Conservation (phyloP, 495 filamentous ascomycete genomes). For the Lophium mytilinum region DNA sequence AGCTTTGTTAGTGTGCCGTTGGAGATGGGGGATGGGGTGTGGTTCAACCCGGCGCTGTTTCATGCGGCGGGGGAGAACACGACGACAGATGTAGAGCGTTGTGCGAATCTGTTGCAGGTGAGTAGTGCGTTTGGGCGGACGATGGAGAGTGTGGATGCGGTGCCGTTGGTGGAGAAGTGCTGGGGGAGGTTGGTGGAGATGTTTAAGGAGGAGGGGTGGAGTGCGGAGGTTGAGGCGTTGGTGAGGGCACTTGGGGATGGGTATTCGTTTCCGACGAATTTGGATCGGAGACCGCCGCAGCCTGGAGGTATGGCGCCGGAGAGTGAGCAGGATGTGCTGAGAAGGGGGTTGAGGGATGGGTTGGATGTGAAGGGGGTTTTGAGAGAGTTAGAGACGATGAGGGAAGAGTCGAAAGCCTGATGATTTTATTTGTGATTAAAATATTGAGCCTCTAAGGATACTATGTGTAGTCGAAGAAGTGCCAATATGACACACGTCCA, state of each 20-base stretch:
- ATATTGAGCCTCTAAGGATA: neutral
- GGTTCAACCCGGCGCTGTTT: constrained; percentile 51
- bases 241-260: constrained; percentile 43
- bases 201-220: constrained; percentile 31
- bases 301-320: constrained; percentile 47
- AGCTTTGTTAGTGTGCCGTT: constrained; percentile 42
- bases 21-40: constrained; percentile 42
- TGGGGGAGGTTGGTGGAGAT: constrained; percentile 36
- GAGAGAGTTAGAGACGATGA: constrained; percentile 34
- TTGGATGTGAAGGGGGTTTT: constrained; percentile 35
- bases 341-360: constrained; percentile 35
- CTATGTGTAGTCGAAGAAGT: neutral
- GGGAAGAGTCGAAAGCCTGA: constrained; percentile 30
- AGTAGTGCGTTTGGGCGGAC: constrained; percentile 50
- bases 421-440: neutral
- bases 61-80: constrained; percentile 49
- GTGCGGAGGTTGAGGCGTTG: constrained; percentile 33
- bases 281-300: constrained; percentile 43
- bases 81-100: constrained; percentile 39
- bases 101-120: constrained; percentile 48
- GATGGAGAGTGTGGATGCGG: constrained; percentile 47
- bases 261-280: constrained; percentile 52
- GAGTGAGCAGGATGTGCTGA: constrained; percentile 45
- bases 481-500: too few species aligned
- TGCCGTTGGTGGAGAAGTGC: constrained; percentile 36